These are phyloP conservation scores for Trichoderma asperellum DNA, from an alignment of 2,329 filamentous ascomycete species.

Conservation along the genomic window DNA sequence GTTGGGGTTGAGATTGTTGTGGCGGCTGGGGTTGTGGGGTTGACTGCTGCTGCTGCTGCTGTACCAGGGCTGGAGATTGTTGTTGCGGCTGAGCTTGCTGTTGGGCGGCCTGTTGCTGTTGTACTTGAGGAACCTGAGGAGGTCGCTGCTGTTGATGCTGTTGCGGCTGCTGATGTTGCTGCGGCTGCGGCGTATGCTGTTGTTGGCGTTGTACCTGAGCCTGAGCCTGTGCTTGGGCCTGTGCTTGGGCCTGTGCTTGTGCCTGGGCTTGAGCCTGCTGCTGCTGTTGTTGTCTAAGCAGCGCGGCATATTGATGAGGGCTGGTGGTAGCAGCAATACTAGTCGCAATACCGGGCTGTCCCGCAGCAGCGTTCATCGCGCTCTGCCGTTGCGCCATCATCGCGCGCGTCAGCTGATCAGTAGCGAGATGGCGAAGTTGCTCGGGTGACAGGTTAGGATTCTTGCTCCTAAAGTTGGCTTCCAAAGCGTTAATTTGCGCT, in stretches of 20 bases:
- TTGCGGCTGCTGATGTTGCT: conserved; percentile 7
- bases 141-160: conserved; percentile 29
- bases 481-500: conserved; percentile 55
- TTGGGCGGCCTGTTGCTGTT: conserved; percentile 27
- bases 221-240: conserved; percentile 29
- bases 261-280: conserved; percentile 49
- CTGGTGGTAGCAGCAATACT: conserved; percentile 54
- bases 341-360: conserved; percentile 53
- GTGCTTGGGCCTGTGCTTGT: conserved; percentile 36
- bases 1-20: conserved; percentile 15
- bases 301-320: conserved; percentile 63
- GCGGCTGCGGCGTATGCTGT: conserved; percentile 30
- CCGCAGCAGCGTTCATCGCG: conserved; percentile 60
- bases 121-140: conserved; percentile 33
- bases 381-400: conserved; percentile 56
- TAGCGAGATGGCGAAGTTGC: conserved; percentile 55
- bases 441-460: conserved; percentile 57
- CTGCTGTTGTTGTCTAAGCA: conserved; percentile 62
- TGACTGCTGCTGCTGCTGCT: conserved; percentile 26
- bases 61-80: conserved; percentile 27
- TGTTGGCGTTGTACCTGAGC: conserved; percentile 31
- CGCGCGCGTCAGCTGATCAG: conserved; percentile 52
- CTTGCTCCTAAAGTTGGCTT: conserved; percentile 55
- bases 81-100: conserved; percentile 29
- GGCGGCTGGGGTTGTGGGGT: conserved; percentile 28